Conservation (phyloP, 768 basidiomycete species). For the Kwoniella sp. region DNA sequence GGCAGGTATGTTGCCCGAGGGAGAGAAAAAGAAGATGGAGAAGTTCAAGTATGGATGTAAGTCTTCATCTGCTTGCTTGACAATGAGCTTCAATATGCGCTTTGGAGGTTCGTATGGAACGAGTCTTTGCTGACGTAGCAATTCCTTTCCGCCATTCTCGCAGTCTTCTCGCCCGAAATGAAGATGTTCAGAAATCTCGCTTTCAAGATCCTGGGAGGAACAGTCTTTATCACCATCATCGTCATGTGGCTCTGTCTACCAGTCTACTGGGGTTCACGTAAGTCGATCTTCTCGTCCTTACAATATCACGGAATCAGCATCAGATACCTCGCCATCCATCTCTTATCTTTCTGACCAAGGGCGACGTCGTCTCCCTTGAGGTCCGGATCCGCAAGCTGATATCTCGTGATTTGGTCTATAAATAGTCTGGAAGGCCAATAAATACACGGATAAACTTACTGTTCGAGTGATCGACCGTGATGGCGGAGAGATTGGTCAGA, state of each 20-base stretch:
- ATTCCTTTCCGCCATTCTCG: no score
- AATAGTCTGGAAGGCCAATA: slow-evolving; percentile 49
- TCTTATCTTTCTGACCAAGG: no score
- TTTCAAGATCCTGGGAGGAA: slow-evolving; percentile 53
- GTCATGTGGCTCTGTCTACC: slow-evolving; percentile 60
- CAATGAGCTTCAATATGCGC: no score
- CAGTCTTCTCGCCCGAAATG: slow-evolving; percentile 45
- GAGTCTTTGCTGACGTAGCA: no score
- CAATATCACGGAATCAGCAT: no score
- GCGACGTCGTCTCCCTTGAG: no score
- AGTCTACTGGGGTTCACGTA: slow-evolving; percentile 56
- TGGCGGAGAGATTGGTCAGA: slow-evolving; percentile 54
- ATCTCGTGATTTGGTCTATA: neutral
- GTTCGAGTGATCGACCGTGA: slow-evolving; percentile 60
- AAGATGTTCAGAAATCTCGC: slow-evolving; percentile 36
- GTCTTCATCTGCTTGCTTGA: neutral
- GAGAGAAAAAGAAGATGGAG: slow-evolving; percentile 9
- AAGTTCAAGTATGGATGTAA: slow-evolving; percentile 25
- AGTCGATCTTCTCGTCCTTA: slow-evolving; percentile 14
- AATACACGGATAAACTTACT: slow-evolving; percentile 55
- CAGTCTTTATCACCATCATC: slow-evolving; percentile 53
- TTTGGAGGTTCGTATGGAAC: no score
- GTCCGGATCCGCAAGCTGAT: no score
- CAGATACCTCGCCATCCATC: no score
- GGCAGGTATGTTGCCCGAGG: slow-evolving; percentile 4